Percentiles rank a stretch among this genome's conserved stretches.
Conservation (phyloP, 1,284 basidiomycete species). For the Rhodotorula sp. region DNA sequence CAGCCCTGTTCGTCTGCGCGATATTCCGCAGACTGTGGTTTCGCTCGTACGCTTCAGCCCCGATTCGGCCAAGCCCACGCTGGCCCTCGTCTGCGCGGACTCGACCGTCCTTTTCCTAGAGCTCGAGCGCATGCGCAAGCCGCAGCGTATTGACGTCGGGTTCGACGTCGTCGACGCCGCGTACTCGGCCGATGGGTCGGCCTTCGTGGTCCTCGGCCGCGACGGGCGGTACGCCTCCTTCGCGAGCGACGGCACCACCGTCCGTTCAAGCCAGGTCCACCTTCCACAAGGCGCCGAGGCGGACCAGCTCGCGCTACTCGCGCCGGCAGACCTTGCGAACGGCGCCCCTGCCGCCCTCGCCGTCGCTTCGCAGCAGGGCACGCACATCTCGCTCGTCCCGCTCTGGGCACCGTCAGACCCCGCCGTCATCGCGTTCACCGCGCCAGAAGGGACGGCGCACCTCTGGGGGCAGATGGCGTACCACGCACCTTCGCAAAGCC, state of each 20-base stretch:
- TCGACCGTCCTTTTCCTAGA: not conserved
- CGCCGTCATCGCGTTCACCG: conserved; percentile 6
- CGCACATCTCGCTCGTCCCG: conserved; percentile 10
- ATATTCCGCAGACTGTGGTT: not conserved
- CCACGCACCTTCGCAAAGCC: conserved; percentile 14
- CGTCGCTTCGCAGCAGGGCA: conserved; percentile 12
- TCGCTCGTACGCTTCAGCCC: conserved; percentile 8
- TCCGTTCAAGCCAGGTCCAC: no score
- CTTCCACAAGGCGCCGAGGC: not conserved
- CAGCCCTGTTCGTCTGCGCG: not conserved
- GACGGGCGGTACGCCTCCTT: not conserved
- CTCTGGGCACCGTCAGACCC: not conserved
- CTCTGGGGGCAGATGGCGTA: conserved; percentile 14
- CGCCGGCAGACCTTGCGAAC: not conserved
- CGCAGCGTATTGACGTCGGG: not conserved
- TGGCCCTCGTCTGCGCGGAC: conserved; percentile 11
- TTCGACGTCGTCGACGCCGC: conserved; percentile 16
- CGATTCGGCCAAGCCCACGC: not conserved
- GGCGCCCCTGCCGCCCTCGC: conserved; percentile 3
- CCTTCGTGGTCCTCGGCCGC: conserved; percentile 11
- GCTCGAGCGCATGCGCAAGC: not conserved
- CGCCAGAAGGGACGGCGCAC: not conserved
- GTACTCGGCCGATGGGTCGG: conserved; percentile 32
- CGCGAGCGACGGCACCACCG: conserved; percentile 2
- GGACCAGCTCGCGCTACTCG: conserved; percentile 15